Base-by-base conservation (phyloP, 2,329 filamentous ascomycete species). In the Colletotrichum brevisporum region DNA sequence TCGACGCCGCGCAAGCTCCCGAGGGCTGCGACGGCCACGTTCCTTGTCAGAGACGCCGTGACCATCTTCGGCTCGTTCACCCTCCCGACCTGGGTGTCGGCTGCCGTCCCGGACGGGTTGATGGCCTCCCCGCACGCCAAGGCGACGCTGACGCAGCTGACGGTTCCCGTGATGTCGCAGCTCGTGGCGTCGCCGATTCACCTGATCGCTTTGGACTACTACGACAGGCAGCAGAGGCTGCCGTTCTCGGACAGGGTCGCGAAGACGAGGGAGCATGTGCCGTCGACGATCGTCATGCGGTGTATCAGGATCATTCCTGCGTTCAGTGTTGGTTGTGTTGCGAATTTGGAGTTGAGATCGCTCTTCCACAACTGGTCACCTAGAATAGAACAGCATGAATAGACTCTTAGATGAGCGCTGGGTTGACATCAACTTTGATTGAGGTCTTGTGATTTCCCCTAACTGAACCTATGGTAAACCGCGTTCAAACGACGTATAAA, bases 11-110 rank as follows among this genome's bases (percentile, higher is more conserved):
- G 65, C 0, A 72, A 63, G 3, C 55, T 77, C 0, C 73, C 76
- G 0, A 72, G 64, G n/a, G 72, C 75, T 2, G 75, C 75, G 0
- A 74, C 75, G 0, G 72, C 72, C 6, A 71, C 76, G 0, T 79
- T 79, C 6, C 67, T 79, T 0, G 60, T 77, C 4, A 70, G 77
- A 56, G 77, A 79, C 51, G 75, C 73, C 1, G 69, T 79, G 18
- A 79, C 77, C 0, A 76, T 79, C 21, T 79, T 78, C 60, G 77
- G 77, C 0, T 79, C 77, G 0, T 78, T 79, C 16, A 76, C 75
- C 0, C 72, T 79, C 64, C 76, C 77, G 2, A 74, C 73, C 0
- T 72, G 69, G 65, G 13, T 79, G 0, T 75, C 77, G 0, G 67
- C 63, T 1, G 62, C 72, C 1, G 74, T 79, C 4, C 76, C 77